Conservation (phyloP, 2,329 filamentous ascomycete species). For the Zymoseptoria brevis region DNA sequence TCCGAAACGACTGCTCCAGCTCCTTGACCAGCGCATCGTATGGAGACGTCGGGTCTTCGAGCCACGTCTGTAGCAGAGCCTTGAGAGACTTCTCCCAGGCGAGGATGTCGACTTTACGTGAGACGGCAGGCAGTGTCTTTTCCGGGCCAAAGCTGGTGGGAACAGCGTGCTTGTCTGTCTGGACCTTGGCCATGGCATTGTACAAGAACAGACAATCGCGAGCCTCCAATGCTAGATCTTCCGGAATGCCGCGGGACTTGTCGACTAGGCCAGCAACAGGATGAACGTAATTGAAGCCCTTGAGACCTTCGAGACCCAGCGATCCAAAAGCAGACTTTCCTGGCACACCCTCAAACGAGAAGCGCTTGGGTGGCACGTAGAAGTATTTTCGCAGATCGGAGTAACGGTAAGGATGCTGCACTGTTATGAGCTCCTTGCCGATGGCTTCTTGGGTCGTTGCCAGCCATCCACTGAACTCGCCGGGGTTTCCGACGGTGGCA, state of each 20-base stretch:
- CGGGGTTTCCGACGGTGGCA: conserved; percentile 69
- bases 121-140: conserved; percentile 43
- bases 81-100: conserved; percentile 59
- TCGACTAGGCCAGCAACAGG: conserved; percentile 58
- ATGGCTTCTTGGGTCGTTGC: conserved; percentile 54
- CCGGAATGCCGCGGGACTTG: conserved; percentile 53
- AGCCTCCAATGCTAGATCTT: conserved; percentile 62
- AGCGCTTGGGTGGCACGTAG: conserved; percentile 47
- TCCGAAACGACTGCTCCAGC: conserved; percentile 31
- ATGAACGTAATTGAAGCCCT: conserved; percentile 54
- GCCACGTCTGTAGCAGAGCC: conserved; percentile 50
- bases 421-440: conserved; percentile 57
- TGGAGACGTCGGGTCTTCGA: conserved; percentile 47
- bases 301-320: conserved; percentile 42
- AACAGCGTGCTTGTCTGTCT: conserved; percentile 41
- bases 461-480: conserved; percentile 63
- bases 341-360: conserved; percentile 48
- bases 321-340: conserved; percentile 33
- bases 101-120: conserved; percentile 59
- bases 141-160: conserved; percentile 44
- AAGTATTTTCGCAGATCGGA: conserved; percentile 71
- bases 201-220: conserved; percentile 62
- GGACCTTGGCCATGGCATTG: conserved; percentile 53
- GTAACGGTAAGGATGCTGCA: conserved; percentile 61
- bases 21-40: conserved; percentile 46